Percentiles rank a stretch among this genome's conserved stretches.
These are phyloP conservation scores for Tulasnella sp. DNA, from an alignment of 768 basidiomycete species.

Conservation along the genomic window DNA sequence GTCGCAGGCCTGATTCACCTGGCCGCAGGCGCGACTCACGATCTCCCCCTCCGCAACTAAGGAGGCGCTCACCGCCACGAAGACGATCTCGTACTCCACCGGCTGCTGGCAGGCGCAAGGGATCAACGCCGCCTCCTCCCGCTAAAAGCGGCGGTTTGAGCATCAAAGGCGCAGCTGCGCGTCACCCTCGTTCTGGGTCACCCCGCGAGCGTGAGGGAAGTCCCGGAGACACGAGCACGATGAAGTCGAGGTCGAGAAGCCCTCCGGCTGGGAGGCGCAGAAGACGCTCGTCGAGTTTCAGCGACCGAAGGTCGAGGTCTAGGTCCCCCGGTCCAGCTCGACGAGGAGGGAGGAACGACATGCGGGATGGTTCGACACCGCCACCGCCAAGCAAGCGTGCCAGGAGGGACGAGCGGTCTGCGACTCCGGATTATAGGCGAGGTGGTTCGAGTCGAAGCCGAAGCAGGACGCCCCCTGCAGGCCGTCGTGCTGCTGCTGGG, in stretches of 20 bases:
- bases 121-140: neutral
- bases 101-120: neutral
- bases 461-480: slow-evolving; percentile 16
- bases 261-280: neutral
- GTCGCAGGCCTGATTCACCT: slow-evolving; percentile 41
- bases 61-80: slow-evolving; percentile 31
- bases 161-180: slow-evolving; percentile 26
- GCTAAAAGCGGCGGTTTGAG: neutral
- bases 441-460: neutral
- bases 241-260: neutral
- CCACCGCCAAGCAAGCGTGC: slow-evolving; percentile 12
- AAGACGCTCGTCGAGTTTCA: neutral
- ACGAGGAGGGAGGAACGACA: slow-evolving; percentile 45
- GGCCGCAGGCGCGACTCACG: slow-evolving; percentile 51
- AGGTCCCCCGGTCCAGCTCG: slow-evolving; percentile 47
- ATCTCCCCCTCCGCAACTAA: slow-evolving; percentile 54
- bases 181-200: neutral
- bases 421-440: slow-evolving; percentile 8
- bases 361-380: slow-evolving; percentile 46
- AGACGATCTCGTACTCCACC: slow-evolving; percentile 27
- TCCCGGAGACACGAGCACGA: slow-evolving; percentile 15
- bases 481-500: neutral
- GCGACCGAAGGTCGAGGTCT: neutral
- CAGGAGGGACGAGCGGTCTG: neutral
- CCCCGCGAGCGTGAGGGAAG: neutral